Base-by-base conservation (phyloP, 805 yeast species). In the Blastobotrys attinorum region DNA sequence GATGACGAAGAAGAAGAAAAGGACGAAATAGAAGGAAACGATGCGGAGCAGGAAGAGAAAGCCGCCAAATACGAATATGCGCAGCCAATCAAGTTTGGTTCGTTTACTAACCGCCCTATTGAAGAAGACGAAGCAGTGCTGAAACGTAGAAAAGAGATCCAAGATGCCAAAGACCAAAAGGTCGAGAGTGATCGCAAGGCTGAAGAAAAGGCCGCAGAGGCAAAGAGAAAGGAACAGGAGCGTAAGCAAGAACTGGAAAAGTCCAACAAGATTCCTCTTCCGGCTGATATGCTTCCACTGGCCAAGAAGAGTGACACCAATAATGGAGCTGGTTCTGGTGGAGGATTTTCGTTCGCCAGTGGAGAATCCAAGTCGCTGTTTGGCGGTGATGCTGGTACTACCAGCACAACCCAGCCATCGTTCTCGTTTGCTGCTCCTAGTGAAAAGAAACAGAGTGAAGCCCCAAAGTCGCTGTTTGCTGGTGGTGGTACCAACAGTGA, bases 1-100 rank as follows among this genome's bases (percentile, higher is more conserved):
- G 59, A 53, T 8, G 53, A 53, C 4, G 52, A 44, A 4, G 41
- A 33, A 4, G 20, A 22, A 16, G 34, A n/a, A n/a, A n/a, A n/a
- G n/a, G n/a, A n/a, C n/a, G n/a, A n/a, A n/a, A n/a, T n/a, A n/a
- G 31, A 16, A 37, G 40, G 11, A 16, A 16, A n/a, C n/a, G 17
- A 42, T 32, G 5, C 42, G 41, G 5, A n/a, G 8, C 13, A 21
- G n/a, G 3, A 37, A 31, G 40, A 43, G 27, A 32, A 32, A 3
- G 42, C 2, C 6, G 22, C 36, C 34, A 32, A 25, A 3, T 37
- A 29, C 13, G 20, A 25, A 34, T 37, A 46, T 10, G 11, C 27
- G 32, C 37, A 31, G 43, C 32, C 10, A 31, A 22, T 34, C 21
- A 22, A 16, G 5, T 6, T 7, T 5, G 37, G 37, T 20, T 13